Base-by-base conservation (phyloP, 352 stramenopile genomes). In the Phytophthora idaei region DNA sequence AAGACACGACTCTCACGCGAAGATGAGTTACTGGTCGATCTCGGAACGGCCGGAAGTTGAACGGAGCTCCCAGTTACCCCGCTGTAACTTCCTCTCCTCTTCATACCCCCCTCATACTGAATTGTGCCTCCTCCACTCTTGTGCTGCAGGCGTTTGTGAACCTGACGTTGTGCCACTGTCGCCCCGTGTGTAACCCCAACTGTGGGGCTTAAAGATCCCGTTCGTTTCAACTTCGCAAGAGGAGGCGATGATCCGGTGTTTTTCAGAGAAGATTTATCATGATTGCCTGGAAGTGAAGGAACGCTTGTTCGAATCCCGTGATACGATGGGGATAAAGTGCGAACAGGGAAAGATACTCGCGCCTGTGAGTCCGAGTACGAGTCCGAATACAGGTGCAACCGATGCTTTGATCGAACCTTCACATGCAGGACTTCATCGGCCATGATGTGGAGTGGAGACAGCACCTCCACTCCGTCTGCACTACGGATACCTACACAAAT, bases 391-490 rank as follows among this genome's bases (percentile, higher is more conserved):
- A 71, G 29, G 11, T 77, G 66, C 27, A 78, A 17, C 3, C 79
- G 64, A 37, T 77, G 61, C 52, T 91, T 93, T 29, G 82, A 65
- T 55, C 80, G 78, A 25, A 92, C 83, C 29, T 80, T 81, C 7
- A 94, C 85, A 17, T 90, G 67, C 37, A 95, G 58, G 3, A 86
- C 71, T 69, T 95, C 87, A 31, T 89, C 77, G 0, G 79, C 70
- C 29, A 91, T 74, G 54, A 95, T 92, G 56, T 95, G 81, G 45
- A 89, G 67, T 10, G 83, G 83, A 37, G 84, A 90, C 56, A 95
- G 51, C 4, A 95, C 79, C 34, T 94, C 84, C 0, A 77, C 64
- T 17, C 77, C 80, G 53, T 94, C 85, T 1, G 61, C 55, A 6
- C 78, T 86, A 21, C 52, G 78, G 44, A 91, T 80, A 52, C 60